Percentiles rank a stretch among this genome's conserved stretches.
Conservation (phyloP, 2,329 filamentous ascomycete species). For the Pseudofabraea citricarpa region DNA sequence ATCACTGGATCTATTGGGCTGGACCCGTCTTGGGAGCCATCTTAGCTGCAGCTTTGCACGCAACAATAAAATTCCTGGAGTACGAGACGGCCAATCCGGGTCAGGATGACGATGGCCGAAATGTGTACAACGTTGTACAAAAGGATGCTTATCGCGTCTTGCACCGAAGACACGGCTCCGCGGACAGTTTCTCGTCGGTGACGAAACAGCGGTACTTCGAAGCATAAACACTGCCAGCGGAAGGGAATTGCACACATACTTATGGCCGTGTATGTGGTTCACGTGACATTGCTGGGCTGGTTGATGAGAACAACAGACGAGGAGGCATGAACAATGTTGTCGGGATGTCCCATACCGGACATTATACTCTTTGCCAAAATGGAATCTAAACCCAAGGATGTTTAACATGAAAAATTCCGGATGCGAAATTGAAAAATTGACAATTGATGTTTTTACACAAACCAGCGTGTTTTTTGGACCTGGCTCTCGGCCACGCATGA, state of each 20-base stretch:
- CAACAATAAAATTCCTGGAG: conserved; percentile 42
- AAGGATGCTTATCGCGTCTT: background rate
- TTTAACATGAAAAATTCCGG: too few species aligned
- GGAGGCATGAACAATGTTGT: too few species aligned
- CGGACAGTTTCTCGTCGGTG: background rate
- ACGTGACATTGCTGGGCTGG: background rate
- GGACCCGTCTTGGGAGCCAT: conserved; percentile 43
- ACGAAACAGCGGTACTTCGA: background rate
- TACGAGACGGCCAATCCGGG: conserved; percentile 46
- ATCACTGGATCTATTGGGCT: conserved; percentile 46
- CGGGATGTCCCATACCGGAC: too few species aligned
- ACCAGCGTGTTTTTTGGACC: too few species aligned
- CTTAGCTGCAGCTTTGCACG: conserved; percentile 42
- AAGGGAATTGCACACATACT: background rate
- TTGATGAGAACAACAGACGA: too few species aligned
- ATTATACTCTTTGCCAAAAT: too few species aligned
- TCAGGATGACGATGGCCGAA: conserved; percentile 33
- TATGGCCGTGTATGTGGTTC: too few species aligned
- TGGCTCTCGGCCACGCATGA: too few species aligned
- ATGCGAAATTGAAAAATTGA: too few species aligned
- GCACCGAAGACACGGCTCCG: background rate
- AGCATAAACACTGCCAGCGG: background rate
- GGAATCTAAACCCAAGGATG: too few species aligned
- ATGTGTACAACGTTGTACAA: background rate
- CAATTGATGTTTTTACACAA: too few species aligned